Conservation (phyloP, 1,284 basidiomycete genomes). For the Erythrobasidium hasegawianum region DNA sequence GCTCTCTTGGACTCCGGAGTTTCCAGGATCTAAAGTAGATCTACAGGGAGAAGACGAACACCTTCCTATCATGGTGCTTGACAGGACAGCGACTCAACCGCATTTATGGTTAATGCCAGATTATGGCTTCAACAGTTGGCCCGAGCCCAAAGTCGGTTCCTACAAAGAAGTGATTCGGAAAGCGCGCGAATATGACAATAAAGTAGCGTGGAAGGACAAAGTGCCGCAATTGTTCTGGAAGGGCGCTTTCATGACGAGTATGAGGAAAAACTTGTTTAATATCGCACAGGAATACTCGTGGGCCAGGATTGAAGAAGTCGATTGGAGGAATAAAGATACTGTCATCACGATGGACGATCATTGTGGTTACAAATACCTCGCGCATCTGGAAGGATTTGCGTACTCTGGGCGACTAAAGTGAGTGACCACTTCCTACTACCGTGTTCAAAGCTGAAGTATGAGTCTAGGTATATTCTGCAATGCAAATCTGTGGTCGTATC, state of each 20-base stretch:
- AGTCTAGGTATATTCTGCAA: constrained; percentile 45
- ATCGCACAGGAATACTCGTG: constrained; percentile 43
- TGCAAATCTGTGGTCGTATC: constrained; percentile 49
- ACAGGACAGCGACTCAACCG: constrained; percentile 13
- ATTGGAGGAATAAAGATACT: constrained; percentile 47
- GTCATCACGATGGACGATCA: constrained; percentile 48
- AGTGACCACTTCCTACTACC: constrained; percentile 45
- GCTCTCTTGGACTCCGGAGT: constrained; percentile 18
- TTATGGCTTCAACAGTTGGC: constrained; percentile 45
- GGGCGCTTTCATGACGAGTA: constrained; percentile 47
- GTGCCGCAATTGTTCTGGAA: constrained; percentile 48
- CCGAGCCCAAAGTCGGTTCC: constrained; percentile 46
- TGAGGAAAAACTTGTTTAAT: constrained; percentile 47
- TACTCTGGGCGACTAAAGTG: constrained; percentile 49
- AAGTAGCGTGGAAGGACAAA: constrained; percentile 46
- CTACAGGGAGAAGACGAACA: constrained; percentile 37
- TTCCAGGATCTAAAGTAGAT: background rate
- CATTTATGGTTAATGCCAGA: constrained; percentile 48
- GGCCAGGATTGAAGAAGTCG: constrained; percentile 45
- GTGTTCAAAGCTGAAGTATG: background rate
- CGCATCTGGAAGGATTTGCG: constrained; percentile 49
- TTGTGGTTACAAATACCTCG: constrained; percentile 49
- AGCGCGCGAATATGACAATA: constrained; percentile 34
- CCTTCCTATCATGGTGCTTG: constrained; percentile 18
- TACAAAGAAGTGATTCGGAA: constrained; percentile 46